These are phyloP conservation scores for Adansonia gregorii DNA, from an alignment of 441 rosid species.

Conservation along the genomic window DNA sequence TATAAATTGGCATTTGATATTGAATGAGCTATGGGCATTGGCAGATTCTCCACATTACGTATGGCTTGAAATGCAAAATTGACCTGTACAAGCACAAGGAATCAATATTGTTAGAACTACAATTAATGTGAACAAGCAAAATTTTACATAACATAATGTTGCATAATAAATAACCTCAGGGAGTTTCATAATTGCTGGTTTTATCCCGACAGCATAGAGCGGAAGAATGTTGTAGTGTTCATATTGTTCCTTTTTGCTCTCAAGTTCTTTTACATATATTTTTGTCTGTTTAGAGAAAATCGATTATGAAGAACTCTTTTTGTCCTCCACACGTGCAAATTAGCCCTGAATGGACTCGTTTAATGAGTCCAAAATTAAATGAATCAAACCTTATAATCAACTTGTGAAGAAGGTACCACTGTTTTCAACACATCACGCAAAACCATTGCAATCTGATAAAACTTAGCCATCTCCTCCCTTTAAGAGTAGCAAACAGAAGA, in stretches of 20 bases:
- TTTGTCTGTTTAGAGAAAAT: conserved; percentile 52
- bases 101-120: conserved; percentile 26
- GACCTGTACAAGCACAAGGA: conserved; percentile 52
- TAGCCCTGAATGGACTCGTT: conserved; percentile 19
- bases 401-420: conserved; percentile 51
- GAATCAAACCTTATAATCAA: conserved; percentile 67
- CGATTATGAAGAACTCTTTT: conserved; percentile 15
- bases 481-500: conserved; percentile 35
- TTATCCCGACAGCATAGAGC: conserved; percentile 65
- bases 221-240: conserved; percentile 89
- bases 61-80: conserved; percentile 77
- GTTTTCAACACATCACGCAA: conserved; percentile 77
- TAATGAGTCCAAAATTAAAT: conserved; percentile 15
- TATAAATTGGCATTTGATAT: conserved; percentile 39
- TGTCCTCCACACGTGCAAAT: conserved; percentile 28
- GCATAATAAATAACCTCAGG: conserved; percentile 70
- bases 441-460: conserved; percentile 77
- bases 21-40: conserved; percentile 49
- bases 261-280: conserved; percentile 75
- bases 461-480: conserved; percentile 95
- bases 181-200: conserved; percentile 82
- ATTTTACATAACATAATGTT: conserved; percentile 15
- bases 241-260: conserved; percentile 63
- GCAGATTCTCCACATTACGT: conserved; percentile 72
- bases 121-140: conserved; percentile 22